A percentile compares a stretch with the other conserved stretches of the same genome.
These are phyloP conservation scores for Trametopsis cervina DNA, from an alignment of 768 basidiomycete species.

Conservation along the genomic window DNA sequence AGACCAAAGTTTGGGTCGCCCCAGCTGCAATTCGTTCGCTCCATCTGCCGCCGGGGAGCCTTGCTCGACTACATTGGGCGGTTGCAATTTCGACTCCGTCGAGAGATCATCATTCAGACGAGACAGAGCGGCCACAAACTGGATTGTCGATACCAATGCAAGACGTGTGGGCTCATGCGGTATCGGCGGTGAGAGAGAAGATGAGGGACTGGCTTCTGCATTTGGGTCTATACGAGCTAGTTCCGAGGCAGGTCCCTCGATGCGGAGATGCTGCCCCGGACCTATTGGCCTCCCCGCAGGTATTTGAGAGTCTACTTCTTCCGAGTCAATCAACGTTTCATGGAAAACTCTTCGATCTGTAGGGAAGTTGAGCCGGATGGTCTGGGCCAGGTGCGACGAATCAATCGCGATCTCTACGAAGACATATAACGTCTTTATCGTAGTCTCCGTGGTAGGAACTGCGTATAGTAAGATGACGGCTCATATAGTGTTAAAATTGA, in stretches of 20 bases:
- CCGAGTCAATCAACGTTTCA: conserved; percentile 52
- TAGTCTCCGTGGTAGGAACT: conserved; percentile 95
- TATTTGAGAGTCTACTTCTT: conserved; percentile 38
- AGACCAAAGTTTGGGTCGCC: conserved; percentile 31
- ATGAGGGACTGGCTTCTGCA: conserved; percentile 11
- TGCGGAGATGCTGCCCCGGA: conserved; percentile 43
- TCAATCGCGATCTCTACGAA: conserved; percentile 98
- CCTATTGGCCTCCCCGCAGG: conserved; percentile 36
- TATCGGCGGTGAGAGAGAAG: conserved; percentile 2
- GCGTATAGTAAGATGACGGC: conserved; percentile 10
- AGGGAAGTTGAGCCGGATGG: conserved; percentile 87
- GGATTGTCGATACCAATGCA: conserved; percentile 94
- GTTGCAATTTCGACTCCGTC: conserved; percentile 24
- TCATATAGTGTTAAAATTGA: not conserved
- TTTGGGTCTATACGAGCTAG: too few species aligned
- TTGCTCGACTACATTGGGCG: conserved; percentile 11
- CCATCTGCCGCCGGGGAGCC: conserved; percentile 4
- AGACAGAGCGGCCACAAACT: conserved; percentile 92
- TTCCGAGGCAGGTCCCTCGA: conserved; percentile 40
- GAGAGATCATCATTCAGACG: conserved; percentile 75
- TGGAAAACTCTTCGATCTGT: conserved; percentile 61
- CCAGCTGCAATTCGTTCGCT: conserved; percentile 8
- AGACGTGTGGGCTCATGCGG: conserved; percentile 50
- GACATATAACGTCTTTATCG: conserved; percentile 91
- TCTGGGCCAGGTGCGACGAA: conserved; percentile 71